Conservation (phyloP, 305 asterid species). For the Salvia sclarea region DNA sequence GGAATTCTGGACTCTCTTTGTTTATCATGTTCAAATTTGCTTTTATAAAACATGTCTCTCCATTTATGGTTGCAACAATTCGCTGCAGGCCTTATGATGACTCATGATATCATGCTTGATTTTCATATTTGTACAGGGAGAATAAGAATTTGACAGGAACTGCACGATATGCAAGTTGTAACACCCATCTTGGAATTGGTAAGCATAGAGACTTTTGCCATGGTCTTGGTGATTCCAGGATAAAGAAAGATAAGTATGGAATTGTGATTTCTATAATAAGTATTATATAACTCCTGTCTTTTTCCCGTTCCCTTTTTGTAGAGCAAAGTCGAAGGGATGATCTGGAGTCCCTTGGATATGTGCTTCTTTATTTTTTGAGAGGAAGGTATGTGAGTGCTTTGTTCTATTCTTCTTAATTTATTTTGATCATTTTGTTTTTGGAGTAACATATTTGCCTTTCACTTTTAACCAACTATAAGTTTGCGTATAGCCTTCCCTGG, state of each 20-base stretch:
- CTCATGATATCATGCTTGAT: slow-evolving; percentile 25
- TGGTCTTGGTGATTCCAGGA: slow-evolving; percentile 17
- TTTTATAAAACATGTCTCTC: slow-evolving; percentile 9
- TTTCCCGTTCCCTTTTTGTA: slow-evolving; percentile 38
- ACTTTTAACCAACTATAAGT: slow-evolving; percentile 40
- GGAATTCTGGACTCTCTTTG: not conserved
- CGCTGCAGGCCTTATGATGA: slow-evolving; percentile 18
- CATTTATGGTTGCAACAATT: slow-evolving; percentile 10
- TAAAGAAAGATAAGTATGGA: slow-evolving; percentile 11
- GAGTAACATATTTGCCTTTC: slow-evolving; percentile 15
- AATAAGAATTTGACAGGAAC: slow-evolving; percentile 95
- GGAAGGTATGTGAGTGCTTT: slow-evolving; percentile 64
- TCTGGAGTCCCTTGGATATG: slow-evolving; percentile 90
- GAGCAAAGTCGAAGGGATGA: slow-evolving; percentile 99
- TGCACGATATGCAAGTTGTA: slow-evolving; percentile 98
- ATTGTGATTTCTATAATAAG: slow-evolving; percentile 25
- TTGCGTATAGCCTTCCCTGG: slow-evolving; percentile 86
- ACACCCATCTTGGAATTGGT: slow-evolving; percentile 99
- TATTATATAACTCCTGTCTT: not conserved
- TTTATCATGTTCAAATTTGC: slow-evolving; percentile 5
- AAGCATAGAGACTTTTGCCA: slow-evolving; percentile 25
- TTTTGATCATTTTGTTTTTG: slow-evolving; percentile 2
- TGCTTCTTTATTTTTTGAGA: slow-evolving; percentile 88
- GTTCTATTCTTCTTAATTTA: slow-evolving; percentile 8
- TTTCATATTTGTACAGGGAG: slow-evolving; percentile 50